Evolutionary conservation across 345 rosid species (phyloP).

Genomic region (Eucalyptus sideroxylon): DNA sequence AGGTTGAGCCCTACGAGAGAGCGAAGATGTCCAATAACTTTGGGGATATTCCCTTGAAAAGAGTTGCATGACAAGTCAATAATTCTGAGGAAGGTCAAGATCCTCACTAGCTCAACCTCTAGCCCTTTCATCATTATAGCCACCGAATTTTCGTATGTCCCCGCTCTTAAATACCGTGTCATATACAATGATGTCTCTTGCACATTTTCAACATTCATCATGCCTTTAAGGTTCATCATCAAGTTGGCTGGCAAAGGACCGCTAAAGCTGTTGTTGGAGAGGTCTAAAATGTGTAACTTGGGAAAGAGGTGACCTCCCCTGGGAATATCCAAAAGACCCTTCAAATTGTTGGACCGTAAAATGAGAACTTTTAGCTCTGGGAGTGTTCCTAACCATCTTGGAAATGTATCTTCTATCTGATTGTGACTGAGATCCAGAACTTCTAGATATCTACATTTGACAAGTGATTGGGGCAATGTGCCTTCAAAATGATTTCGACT

Average conservation of each 20-base stretch:
- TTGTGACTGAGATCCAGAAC: not conserved
- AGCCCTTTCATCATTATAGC: not conserved
- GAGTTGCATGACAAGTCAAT: not conserved
- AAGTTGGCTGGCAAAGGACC: not conserved
- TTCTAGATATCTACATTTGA: not conserved
- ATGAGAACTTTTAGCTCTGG: not conserved
- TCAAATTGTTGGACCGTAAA: not conserved
- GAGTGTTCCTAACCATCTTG: not conserved
- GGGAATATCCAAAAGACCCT: not conserved
- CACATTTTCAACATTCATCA: not conserved
- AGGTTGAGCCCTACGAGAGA: not conserved
- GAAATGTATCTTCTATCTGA: not conserved
- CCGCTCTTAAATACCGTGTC: fast-evolving
- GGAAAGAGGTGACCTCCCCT: not conserved
- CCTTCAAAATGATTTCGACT: not conserved
- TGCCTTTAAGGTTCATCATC: not conserved
- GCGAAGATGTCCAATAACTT: not conserved
- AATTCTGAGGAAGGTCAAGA: not conserved
- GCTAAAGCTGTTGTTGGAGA: not conserved
- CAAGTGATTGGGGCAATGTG: not conserved
- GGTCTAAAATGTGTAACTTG: not conserved
- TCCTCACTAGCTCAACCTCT: not conserved
- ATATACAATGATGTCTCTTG: fast-evolving
- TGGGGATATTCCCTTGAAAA: not conserved
- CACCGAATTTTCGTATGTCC: not conserved